Conservation (phyloP, 2,329 filamentous ascomycete species). For the Lasiodiplodia theobromae region DNA sequence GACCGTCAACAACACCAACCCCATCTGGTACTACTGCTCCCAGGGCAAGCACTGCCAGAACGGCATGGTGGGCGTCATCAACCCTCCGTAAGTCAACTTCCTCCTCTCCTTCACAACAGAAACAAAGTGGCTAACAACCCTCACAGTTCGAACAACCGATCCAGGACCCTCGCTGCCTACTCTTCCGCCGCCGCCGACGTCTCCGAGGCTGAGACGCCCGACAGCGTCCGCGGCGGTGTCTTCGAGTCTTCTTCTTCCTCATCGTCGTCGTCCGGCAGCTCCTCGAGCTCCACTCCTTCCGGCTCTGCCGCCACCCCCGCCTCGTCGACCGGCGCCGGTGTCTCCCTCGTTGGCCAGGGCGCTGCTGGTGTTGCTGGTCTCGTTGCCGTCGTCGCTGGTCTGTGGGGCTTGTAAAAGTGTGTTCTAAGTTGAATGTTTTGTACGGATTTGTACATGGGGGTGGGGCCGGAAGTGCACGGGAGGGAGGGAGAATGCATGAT, state of each 20-base stretch:
- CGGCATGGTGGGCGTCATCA: slow-evolving; percentile 51
- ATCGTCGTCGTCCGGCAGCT: slow-evolving; percentile 29
- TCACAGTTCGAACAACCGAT: slow-evolving; percentile 32
- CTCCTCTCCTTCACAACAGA: neutral
- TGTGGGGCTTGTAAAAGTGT: slow-evolving; percentile 19
- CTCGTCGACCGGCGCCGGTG: slow-evolving; percentile 30
- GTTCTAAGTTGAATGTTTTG: neutral
- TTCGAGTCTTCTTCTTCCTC: slow-evolving; percentile 33
- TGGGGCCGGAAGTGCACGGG: neutral
- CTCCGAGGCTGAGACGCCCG: slow-evolving; percentile 37
- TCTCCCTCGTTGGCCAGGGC: slow-evolving; percentile 36
- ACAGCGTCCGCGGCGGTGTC: slow-evolving; percentile 35
- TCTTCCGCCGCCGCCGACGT: slow-evolving; percentile 36
- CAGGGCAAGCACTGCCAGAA: slow-evolving; percentile 47
- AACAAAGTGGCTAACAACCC: too few species aligned
- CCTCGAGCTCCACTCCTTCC: slow-evolving; percentile 31
- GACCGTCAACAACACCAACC: slow-evolving; percentile 45
- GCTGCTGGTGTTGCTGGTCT: slow-evolving; percentile 4
- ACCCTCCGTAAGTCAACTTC: slow-evolving; percentile 42
- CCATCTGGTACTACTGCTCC: slow-evolving; percentile 52
- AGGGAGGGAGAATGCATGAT: neutral
- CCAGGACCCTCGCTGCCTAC: slow-evolving; percentile 35
- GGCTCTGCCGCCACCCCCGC: slow-evolving; percentile 31
- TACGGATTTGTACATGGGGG: too few species aligned
- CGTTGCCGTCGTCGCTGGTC: slow-evolving; percentile 20